phyloP scores from a whole-genome alignment of 1,284 basidiomycete genomes.

The Rhodotorula sp. region DNA sequence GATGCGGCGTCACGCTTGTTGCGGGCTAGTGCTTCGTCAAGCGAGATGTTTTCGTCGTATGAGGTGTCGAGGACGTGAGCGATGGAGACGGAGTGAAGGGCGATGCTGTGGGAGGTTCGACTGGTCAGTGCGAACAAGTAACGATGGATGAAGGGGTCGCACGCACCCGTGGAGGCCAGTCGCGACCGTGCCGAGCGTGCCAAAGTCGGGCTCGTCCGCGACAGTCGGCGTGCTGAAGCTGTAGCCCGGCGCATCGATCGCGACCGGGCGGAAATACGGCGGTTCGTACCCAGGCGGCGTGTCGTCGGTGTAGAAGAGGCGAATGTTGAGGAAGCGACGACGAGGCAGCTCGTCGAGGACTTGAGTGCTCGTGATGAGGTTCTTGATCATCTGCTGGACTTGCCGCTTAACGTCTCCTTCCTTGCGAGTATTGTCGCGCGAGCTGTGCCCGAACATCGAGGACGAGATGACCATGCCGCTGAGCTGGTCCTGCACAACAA shows the following conservation, averaged over 20 bases:
- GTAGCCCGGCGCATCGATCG: conserved; percentile 4
- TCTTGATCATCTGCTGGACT: conserved; percentile 37
- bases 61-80: conserved; percentile 37
- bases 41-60: conserved; percentile 29
- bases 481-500: conserved; percentile 37
- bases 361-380: conserved; percentile 65
- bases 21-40: conserved; percentile 19
- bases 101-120: conserved; percentile 1
- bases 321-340: conserved; percentile 74
- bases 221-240: conserved; percentile 17
- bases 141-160: neutral
- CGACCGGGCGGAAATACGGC: conserved; percentile 19
- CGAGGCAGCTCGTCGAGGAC: conserved; percentile 74
- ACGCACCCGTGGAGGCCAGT: conserved; percentile 35
- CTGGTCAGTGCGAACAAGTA: no score
- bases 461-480: conserved; percentile 26
- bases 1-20: conserved; percentile 25
- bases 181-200: conserved; percentile 19
- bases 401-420: conserved; percentile 30
- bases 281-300: conserved; percentile 57
- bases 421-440: conserved; percentile 8
- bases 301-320: conserved; percentile 70
- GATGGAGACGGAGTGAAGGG: conserved; percentile 35
- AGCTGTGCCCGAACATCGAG: neutral
- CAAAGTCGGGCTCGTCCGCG: conserved; percentile 25